phyloP scores from a whole-genome alignment of 257 asterid species.

The Anisodus tanguticus region DNA sequence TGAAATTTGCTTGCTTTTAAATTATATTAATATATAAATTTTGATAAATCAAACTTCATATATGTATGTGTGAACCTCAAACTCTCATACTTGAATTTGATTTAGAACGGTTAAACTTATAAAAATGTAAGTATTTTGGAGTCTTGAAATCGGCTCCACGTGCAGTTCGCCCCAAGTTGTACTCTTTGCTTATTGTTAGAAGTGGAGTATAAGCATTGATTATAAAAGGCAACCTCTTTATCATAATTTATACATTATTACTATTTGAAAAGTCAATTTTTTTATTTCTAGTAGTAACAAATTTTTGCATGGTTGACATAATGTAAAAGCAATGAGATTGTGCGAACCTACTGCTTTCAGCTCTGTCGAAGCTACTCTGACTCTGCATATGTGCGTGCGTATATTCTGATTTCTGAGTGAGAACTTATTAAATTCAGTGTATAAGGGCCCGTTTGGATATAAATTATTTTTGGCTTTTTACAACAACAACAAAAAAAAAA shows the following conservation, averaged over 20 bases:
- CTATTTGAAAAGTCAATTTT: neutral
- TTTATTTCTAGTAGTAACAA: neutral
- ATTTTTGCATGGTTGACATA: neutral
- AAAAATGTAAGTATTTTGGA: neutral
- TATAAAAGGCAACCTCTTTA: neutral
- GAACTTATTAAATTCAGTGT: no score
- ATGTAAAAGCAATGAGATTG: no score
- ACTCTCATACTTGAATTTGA: no score
- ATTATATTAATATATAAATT: neutral
- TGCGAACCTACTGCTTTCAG: no score
- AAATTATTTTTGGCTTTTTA: no score
- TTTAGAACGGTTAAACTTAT: no score
- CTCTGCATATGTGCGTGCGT: no score
- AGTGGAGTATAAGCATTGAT: neutral
- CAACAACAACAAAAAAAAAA: no score
- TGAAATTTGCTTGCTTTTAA: neutral
- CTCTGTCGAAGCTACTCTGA: no score
- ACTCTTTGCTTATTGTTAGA: neutral
- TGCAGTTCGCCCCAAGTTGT: neutral
- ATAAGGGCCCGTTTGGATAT: no score
- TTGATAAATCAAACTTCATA: neutral
- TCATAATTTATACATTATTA: neutral
- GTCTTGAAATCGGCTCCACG: no score
- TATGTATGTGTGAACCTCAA: neutral
- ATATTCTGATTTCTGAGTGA: no score